Evolutionary conservation across 176 grass and related monocot species (phyloP).

Genomic region (Canna indica): DNA sequence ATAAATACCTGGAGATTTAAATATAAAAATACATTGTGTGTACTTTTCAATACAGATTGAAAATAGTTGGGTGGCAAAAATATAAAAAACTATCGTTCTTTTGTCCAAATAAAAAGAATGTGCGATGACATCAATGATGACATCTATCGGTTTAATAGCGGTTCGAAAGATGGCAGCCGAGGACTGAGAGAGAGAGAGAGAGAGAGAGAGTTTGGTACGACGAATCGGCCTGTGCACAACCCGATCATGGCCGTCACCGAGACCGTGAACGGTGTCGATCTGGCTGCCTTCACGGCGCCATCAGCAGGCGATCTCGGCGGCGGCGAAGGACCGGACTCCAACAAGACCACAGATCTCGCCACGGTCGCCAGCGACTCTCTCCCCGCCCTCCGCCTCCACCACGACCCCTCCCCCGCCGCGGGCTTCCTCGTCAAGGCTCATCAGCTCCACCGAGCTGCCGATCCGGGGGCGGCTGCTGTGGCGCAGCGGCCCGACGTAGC

Average conservation of each 20-base stretch:
- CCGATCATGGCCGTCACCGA: conserved; percentile 20
- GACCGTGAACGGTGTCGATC: conserved; percentile 12
- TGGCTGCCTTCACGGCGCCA: not conserved
- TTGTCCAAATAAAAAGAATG: not conserved
- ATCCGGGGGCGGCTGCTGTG: conserved; percentile 11
- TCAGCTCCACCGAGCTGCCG: not conserved
- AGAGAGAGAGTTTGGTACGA: not conserved
- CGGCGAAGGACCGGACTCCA: not conserved
- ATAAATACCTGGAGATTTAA: no score
- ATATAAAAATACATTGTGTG: no score
- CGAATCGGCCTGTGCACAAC: not conserved
- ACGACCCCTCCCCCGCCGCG: not conserved
- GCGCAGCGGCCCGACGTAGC: not conserved
- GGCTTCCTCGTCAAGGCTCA: not conserved
- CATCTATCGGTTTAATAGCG: not conserved
- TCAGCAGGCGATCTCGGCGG: not conserved
- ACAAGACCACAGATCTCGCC: not conserved
- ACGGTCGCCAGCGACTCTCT: not conserved
- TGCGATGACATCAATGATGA: conserved; percentile 3
- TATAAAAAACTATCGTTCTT: not conserved
- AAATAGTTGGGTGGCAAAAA: not conserved
- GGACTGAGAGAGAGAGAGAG: conserved; percentile 2
- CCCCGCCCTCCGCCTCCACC: conserved; percentile 2
- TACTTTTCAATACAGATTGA: not conserved
- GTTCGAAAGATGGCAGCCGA: not conserved